phyloP scores from a whole-genome alignment of 176 grass and related monocot genomes.

The Carex myosuroides region DNA sequence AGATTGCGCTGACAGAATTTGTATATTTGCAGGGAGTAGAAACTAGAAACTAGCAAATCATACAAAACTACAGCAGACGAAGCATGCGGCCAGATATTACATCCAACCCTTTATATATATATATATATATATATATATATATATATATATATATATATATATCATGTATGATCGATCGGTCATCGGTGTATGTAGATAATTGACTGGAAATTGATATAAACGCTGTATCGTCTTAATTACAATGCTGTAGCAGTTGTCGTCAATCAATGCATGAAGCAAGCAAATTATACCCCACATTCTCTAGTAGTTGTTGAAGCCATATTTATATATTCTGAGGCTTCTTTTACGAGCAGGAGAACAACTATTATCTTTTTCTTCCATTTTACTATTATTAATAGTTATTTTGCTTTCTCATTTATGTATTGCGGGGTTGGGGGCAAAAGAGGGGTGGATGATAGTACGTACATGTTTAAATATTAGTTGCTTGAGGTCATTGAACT shows the following conservation, averaged over 20 bases:
- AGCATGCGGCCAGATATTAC: not conserved
- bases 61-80: not conserved
- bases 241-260: slow-evolving; percentile 2
- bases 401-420: slow-evolving; percentile 7
- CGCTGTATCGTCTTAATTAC: slow-evolving; percentile 4
- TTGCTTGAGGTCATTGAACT: not conserved
- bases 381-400: slow-evolving; percentile 26
- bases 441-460: not conserved
- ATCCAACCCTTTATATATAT: not conserved
- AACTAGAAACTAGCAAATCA: not conserved
- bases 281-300: slow-evolving; percentile 25
- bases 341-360: not conserved
- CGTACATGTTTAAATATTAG: not conserved
- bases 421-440: not conserved
- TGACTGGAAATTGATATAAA: not conserved
- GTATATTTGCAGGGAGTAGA: not conserved
- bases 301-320: slow-evolving; percentile 18
- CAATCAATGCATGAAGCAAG: slow-evolving; percentile 12
- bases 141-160: too few relatives aligned
- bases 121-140: not conserved
- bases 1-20: not conserved
- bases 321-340: slow-evolving; percentile 7
- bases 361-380: slow-evolving; percentile 16
- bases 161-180: not conserved
- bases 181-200: not conserved